A percentile compares a stretch with the other conserved stretches of the same genome.
These are phyloP conservation scores for Melocanna baccifera DNA, from an alignment of 176 grass and related monocot genomes.

Conservation along the genomic window DNA sequence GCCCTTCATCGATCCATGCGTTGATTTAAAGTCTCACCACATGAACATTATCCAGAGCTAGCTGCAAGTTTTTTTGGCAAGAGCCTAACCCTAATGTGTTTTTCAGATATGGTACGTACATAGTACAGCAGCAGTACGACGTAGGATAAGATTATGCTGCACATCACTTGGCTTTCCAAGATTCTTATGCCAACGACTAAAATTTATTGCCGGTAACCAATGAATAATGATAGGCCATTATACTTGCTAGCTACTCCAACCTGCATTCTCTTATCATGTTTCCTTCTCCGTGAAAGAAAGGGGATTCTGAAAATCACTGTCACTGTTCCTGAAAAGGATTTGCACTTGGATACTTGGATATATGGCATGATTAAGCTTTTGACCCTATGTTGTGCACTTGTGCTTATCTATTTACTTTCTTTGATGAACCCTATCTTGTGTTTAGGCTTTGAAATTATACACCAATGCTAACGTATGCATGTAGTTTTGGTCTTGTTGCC, in stretches of 20 bases:
- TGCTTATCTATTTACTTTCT: not conserved
- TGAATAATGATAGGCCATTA: slow-evolving; percentile 34
- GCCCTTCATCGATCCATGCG: not conserved
- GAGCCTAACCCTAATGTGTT: not conserved
- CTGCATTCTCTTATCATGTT: slow-evolving; percentile 17
- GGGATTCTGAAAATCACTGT: slow-evolving; percentile 31
- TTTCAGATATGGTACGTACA: slow-evolving; percentile 16
- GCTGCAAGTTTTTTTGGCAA: slow-evolving; percentile 11
- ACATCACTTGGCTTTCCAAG: slow-evolving; percentile 25
- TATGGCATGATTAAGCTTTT: not conserved
- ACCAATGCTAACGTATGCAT: not conserved
- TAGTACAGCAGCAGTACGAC: slow-evolving; percentile 39
- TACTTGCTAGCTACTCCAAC: slow-evolving; percentile 32
- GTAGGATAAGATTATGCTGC: slow-evolving; percentile 48
- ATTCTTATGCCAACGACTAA: slow-evolving; percentile 44
- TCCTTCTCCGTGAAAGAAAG: slow-evolving; percentile 30
- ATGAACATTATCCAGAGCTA: slow-evolving; percentile 27
- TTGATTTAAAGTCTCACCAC: not conserved
- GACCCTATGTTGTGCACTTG: not conserved
- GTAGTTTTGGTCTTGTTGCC: not conserved
- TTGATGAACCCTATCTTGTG: not conserved
- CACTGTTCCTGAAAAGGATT: slow-evolving; percentile 39
- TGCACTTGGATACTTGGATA: slow-evolving; percentile 23
- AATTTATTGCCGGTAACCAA: slow-evolving; percentile 33
- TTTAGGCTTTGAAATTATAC: not conserved